Base-by-base conservation (phyloP, 2,329 filamentous ascomycete species). In the Calycina herbarum region DNA sequence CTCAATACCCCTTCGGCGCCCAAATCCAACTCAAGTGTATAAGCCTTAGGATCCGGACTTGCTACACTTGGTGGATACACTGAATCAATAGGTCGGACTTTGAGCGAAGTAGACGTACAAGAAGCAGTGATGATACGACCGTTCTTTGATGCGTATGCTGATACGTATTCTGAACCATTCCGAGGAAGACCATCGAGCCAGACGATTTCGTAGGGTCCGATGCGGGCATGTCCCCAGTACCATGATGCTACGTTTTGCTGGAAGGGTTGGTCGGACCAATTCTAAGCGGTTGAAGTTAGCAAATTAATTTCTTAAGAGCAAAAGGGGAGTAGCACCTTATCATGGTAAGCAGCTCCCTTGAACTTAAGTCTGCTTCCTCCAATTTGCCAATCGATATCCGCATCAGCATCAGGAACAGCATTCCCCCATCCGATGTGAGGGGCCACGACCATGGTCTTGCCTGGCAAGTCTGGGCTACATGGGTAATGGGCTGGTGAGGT, bases 211-310 rank as follows among this genome's bases (percentile, higher is more conserved):
- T 81, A 82, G 0, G 74, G 70, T 0, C 79, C 80, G 0, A 82
- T 63, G 27, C 73, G 73, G 3, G 73, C 79, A 64, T 81, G 81
- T n/a, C 81, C 80, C 79, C 79, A 82, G 69, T 81, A 80, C 77
- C 79, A 81, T 38, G 73, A 77, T 38, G 67, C 63, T 8, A 78
- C 70, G 17, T 69, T 73, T 10, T 20, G 15, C 0, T 54, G 17
- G 63, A 82, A 79, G 1, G 79, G 76, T 33, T 66, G 66, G 64
- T 78, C 73, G 4, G 76, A 76, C 80, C 80, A 82, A 68, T 82
- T 82, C 79, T 80, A 35, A 17, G 6, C 38, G 27, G n/a, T 15
- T 20, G 5, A 33, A 8, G 13, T 57, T 31, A 57, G 56, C 33
- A n/a, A 6, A 27, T 33, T 33, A 7, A 40, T 15, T 31, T 11